phyloP scores from a whole-genome alignment of 1,284 basidiomycete species.

The Takashimella koratensis region DNA sequence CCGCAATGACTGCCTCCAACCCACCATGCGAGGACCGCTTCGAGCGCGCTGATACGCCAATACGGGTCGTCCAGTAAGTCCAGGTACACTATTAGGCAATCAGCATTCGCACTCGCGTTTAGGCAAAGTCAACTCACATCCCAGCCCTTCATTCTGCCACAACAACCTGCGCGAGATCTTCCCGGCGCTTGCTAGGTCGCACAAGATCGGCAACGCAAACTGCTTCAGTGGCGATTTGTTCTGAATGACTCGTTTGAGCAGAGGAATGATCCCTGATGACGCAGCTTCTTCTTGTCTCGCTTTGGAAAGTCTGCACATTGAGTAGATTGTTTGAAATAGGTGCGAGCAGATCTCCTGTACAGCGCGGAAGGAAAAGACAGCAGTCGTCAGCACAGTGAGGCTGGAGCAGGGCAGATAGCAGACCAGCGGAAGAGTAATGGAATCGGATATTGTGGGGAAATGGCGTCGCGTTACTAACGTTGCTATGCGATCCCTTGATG shows the following conservation, averaged over 20 bases:
- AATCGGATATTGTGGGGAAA: too few species aligned
- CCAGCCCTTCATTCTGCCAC: slow-evolving; percentile 82
- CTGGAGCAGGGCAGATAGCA: neutral
- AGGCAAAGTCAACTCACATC: slow-evolving; percentile 35
- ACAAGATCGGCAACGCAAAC: slow-evolving; percentile 92
- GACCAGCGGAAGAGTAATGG: neutral
- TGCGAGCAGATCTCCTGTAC: slow-evolving; percentile 79
- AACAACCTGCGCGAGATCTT: slow-evolving; percentile 81
- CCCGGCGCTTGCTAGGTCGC: slow-evolving; percentile 88
- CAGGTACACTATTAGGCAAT: slow-evolving; percentile 62
- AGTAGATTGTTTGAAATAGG: slow-evolving; percentile 91
- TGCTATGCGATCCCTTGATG: slow-evolving; percentile 70
- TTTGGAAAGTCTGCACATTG: slow-evolving; percentile 90
- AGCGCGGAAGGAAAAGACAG: too few species aligned
- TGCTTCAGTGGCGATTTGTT: slow-evolving; percentile 88
- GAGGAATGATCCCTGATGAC: slow-evolving; percentile 87
- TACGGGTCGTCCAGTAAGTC: slow-evolving; percentile 84
- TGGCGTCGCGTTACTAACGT: slow-evolving; percentile 65
- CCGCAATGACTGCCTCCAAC: slow-evolving; percentile 22
- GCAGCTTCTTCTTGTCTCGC: slow-evolving; percentile 93
- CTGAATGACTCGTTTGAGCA: slow-evolving; percentile 79
- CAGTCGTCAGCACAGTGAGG: neutral
- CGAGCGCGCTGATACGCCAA: slow-evolving; percentile 90
- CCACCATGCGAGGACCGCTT: slow-evolving; percentile 85
- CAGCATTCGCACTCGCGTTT: slow-evolving; percentile 17